Percentiles rank a stretch among this genome's conserved stretches.
Evolutionary conservation across 2,329 filamentous ascomycete genomes (phyloP).

Genomic region (Emericellopsis cladophorae): DNA sequence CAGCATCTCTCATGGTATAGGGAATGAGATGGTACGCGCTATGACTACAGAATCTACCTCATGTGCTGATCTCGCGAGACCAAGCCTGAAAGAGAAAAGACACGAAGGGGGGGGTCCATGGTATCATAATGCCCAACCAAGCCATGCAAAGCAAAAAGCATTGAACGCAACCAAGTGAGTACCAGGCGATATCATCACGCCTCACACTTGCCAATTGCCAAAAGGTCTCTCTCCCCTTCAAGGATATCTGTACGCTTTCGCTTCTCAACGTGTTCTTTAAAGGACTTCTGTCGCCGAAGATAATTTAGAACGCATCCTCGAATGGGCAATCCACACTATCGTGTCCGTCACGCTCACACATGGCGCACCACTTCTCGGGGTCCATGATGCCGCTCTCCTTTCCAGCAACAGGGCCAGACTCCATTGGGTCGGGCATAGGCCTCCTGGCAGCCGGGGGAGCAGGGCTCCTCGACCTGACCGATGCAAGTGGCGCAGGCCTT

Average conservation of each 20-base stretch:
- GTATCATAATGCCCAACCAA: neutral
- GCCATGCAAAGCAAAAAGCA: neutral
- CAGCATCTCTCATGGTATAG: neutral
- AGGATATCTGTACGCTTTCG: too few species aligned
- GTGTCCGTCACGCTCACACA: constrained; percentile 93
- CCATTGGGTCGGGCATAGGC: constrained; percentile 48
- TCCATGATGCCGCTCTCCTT: constrained; percentile 71
- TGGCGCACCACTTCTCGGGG: constrained; percentile 85
- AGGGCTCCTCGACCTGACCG: constrained; percentile 32
- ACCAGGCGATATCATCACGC: constrained; percentile 1
- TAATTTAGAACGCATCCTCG: constrained; percentile 60
- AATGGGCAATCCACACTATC: constrained; percentile 92
- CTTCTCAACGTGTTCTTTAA: neutral
- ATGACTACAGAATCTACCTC: neutral
- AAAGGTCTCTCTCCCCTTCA: too few species aligned
- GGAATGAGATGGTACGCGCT: neutral
- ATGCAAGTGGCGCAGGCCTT: constrained; percentile 42
- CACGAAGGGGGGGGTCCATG: neutral
- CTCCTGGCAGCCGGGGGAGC: constrained; percentile 25
- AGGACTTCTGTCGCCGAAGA: neutral
- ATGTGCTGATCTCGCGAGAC: neutral
- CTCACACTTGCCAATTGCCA: neutral
- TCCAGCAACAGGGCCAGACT: constrained; percentile 58
- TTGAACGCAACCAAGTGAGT: neutral
- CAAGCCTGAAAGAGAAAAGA: neutral